phyloP scores from a whole-genome alignment of 257 asterid genomes.

The Solanum tarapatanum region DNA sequence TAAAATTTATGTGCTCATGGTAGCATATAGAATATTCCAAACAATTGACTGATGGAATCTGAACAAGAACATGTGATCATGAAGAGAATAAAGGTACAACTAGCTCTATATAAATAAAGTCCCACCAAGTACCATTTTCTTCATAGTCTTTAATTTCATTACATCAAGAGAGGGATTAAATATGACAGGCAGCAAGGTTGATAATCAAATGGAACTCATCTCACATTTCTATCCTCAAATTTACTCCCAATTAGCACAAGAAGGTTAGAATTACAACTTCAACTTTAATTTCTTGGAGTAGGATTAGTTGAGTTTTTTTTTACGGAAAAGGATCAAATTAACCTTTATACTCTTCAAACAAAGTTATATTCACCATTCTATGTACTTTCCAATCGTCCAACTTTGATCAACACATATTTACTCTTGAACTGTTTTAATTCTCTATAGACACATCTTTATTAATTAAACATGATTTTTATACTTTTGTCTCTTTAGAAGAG shows the following conservation, averaged over 20 bases:
- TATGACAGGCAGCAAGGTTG: constrained; percentile 6
- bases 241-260: constrained; percentile 19
- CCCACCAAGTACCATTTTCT: not conserved
- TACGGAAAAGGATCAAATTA: too few species aligned
- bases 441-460: too few species aligned
- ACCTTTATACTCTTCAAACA: too few species aligned
- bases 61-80: not conserved
- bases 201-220: constrained; percentile 37
- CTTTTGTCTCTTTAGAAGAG: constrained; percentile 5
- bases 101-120: not conserved
- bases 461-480: not conserved
- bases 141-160: not conserved
- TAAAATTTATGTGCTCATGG: too few species aligned
- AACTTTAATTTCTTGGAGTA: not conserved
- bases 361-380: too few species aligned
- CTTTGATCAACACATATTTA: too few species aligned
- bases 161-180: not conserved
- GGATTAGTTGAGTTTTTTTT: not conserved
- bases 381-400: too few species aligned
- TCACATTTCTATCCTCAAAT: constrained; percentile 40
- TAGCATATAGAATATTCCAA: not conserved
- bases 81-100: not conserved
- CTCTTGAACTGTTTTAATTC: too few species aligned
- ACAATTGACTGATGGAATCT: not conserved
- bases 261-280: constrained; percentile 11